Base-by-base conservation (phyloP, 2,329 filamentous ascomycete species). In the Alternaria burnsii region DNA sequence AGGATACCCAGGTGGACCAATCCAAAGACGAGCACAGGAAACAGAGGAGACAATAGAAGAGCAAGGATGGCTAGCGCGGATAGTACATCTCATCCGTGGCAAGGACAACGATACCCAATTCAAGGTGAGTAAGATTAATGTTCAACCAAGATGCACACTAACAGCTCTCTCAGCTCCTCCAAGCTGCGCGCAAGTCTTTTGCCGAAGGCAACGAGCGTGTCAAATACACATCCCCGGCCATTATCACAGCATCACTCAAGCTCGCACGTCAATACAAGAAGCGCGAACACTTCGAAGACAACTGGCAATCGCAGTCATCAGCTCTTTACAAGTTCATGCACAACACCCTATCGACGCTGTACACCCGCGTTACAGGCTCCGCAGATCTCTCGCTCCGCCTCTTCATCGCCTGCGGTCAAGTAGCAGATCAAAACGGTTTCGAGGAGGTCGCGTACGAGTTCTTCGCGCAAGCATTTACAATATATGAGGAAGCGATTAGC, bases 391-490 rank as follows among this genome's bases (percentile, higher is more conserved):
- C 92, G 1, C 85, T 99, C 50, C 91, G 95, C 3, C 84, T 98
- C 16, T 99, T 98, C 77, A 90, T 95, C 70, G 89, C 92, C 42
- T 96, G 93, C 73, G 95, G 95, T 22, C 94, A 97, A 81, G 91
- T 96, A 32, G 94, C 95, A 11, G 94, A 97, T 71, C 90, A 95
- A 78, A 92, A 89, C 11, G 91, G 91, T 2, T 96, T 97, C 69
- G 94, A 99, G 77, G 95, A 99, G 80, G 93, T 97, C 42, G 91
- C 93, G 11, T 99, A 99, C 78, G 95, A 99, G 76, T 99, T 96
- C 82, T 98, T 97, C 71, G 95, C 95, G 0, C 95, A 99, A 79
- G 94, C 95, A 0, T 99, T 99, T 72, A 98, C 94, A 0, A 93
- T 98, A 9, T 99, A 99, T 75, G 95, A 99, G 76, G 95, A 99